Evolutionary conservation across 1,284 basidiomycete species (phyloP).

Genomic region (Thelephora terrestris): DNA sequence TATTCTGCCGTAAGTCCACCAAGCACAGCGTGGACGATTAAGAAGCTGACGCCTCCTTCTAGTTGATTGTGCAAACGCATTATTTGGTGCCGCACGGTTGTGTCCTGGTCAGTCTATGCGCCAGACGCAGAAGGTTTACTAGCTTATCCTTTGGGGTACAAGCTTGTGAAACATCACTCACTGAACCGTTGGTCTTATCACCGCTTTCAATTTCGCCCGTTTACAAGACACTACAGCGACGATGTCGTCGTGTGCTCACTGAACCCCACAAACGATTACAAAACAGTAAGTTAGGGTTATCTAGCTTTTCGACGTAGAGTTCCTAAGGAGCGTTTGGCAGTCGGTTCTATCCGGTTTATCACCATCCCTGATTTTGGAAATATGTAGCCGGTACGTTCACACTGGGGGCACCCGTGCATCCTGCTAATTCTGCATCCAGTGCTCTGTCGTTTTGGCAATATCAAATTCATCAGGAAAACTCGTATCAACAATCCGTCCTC

Average conservation of each 20-base stretch:
- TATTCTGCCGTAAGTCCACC: slow-evolving; percentile 58
- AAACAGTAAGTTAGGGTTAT: slow-evolving; percentile 41
- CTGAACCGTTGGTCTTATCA: slow-evolving; percentile 51
- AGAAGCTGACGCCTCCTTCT: neutral
- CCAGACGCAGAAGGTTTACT: neutral
- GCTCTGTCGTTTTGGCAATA: slow-evolving; percentile 85
- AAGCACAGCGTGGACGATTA: neutral
- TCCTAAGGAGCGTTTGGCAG: slow-evolving; percentile 27
- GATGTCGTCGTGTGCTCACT: slow-evolving; percentile 77
- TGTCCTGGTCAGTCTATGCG: slow-evolving; percentile 49
- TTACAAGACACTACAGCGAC: slow-evolving; percentile 38
- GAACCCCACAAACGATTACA: slow-evolving; percentile 78
- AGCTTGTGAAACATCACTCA: slow-evolving; percentile 73
- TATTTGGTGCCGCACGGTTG: slow-evolving; percentile 64
- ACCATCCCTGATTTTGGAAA: slow-evolving; percentile 65
- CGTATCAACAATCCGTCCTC: slow-evolving; percentile 72
- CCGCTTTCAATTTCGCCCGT: slow-evolving; percentile 2
- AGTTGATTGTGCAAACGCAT: slow-evolving; percentile 79
- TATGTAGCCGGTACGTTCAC: slow-evolving; percentile 53
- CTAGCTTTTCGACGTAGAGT: neutral
- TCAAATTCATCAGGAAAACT: slow-evolving; percentile 73
- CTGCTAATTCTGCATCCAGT: slow-evolving; percentile 23
- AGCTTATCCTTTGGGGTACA: slow-evolving; percentile 9
- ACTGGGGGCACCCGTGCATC: slow-evolving; percentile 1
- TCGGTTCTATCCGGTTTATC: slow-evolving; percentile 75